These are phyloP conservation scores for Clitoria ternatea DNA, from an alignment of 306 rosid species.

Conservation along the genomic window DNA sequence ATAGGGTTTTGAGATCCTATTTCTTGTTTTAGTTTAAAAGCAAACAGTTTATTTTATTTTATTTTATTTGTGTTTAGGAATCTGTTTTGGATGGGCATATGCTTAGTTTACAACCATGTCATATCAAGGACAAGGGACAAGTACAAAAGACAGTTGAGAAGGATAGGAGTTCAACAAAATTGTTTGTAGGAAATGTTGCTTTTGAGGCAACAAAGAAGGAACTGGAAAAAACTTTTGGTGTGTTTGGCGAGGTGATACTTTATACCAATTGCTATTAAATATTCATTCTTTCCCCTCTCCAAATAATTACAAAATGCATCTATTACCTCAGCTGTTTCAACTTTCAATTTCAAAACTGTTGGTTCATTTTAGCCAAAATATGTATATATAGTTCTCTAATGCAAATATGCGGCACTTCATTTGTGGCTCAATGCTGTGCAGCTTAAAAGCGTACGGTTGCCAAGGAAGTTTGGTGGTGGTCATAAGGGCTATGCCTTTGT, in stretches of 20 bases:
- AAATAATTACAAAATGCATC: no score
- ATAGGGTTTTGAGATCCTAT: no score
- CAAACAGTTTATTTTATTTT: no score
- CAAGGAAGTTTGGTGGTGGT: conserved; percentile 61
- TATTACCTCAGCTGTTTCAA: no score
- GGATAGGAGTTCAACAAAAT: conserved; percentile 73
- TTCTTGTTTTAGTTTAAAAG: no score
- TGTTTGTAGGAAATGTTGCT: conserved; percentile 73
- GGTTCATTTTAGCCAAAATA: no score
- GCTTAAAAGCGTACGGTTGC: conserved; percentile 80
- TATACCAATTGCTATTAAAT: no score
- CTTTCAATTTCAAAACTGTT: no score
- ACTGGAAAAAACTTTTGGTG: conserved; percentile 65
- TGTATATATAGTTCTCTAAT: no score
- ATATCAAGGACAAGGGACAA: conserved; percentile 54
- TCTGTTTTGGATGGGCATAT: conserved; percentile 79
- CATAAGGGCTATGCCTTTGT: conserved; percentile 92
- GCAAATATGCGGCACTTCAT: no score
- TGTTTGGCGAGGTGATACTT: conserved; percentile 79
- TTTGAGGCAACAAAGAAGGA: conserved; percentile 83
- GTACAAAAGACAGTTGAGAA: conserved; percentile 48
- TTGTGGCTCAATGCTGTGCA: conserved; percentile 26
- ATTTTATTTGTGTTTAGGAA: conserved; percentile 39
- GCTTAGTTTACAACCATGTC: conserved; percentile 65
- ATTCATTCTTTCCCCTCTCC: no score